phyloP scores from a whole-genome alignment of 345 rosid genomes.

The Eucalyptus sp. region DNA sequence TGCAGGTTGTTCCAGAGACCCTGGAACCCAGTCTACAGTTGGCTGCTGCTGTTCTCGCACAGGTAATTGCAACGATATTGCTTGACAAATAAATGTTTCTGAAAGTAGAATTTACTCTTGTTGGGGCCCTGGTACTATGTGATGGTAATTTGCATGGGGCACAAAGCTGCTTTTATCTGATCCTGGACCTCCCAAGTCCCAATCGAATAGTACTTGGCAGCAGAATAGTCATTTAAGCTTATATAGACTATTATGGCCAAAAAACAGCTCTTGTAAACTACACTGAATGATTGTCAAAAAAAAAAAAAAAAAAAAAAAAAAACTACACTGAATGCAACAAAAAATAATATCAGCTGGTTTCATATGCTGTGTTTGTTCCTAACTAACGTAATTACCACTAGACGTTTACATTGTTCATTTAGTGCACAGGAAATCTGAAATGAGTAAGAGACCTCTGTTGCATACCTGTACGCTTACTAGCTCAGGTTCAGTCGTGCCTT shows the following conservation, averaged over 20 bases:
- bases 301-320: too few relatives aligned
- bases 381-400: neutral
- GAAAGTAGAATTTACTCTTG: neutral
- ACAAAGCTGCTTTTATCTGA: neutral
- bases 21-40: slow-evolving; percentile 97
- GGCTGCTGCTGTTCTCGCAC: slow-evolving; percentile 99
- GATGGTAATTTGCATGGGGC: neutral
- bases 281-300: too few relatives aligned
- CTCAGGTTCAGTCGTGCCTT: neutral
- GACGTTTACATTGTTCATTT: neutral
- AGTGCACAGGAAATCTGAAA: neutral
- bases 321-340: neutral
- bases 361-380: neutral
- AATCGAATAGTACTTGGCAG: neutral
- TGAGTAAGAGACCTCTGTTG: neutral
- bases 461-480: neutral
- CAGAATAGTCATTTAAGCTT: neutral
- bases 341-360: neutral
- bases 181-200: neutral
- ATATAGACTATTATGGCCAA: neutral
- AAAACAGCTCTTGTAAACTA: neutral
- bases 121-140: neutral
- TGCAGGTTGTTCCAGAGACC: slow-evolving; percentile 96
- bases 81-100: neutral
- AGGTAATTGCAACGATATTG: slow-evolving; percentile 29